These are phyloP conservation scores for Aspergillus terreus DNA, from an alignment of 2,329 filamentous ascomycete genomes.

Conservation along the genomic window DNA sequence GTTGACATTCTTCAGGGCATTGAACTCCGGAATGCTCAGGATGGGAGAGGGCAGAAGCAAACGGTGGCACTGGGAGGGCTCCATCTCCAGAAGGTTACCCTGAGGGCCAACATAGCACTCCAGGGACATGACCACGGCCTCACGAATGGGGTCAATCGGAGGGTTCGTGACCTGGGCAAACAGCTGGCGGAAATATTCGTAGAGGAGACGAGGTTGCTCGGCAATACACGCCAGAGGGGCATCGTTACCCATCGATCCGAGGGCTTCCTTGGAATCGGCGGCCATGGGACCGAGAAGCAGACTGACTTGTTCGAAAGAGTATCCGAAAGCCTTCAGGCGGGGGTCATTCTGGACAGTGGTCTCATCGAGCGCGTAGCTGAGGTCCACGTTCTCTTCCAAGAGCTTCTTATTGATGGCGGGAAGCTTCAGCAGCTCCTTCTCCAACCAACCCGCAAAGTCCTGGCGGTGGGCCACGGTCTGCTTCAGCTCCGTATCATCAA, in stretches of 20 bases:
- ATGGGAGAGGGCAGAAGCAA: slow-evolving; percentile 85
- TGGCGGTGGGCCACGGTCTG: slow-evolving; percentile 78
- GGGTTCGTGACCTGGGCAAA: slow-evolving; percentile 98
- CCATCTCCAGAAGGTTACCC: slow-evolving; percentile 92
- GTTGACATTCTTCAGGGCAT: slow-evolving; percentile 74
- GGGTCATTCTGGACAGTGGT: slow-evolving; percentile 77
- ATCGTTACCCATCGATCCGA: slow-evolving; percentile 98
- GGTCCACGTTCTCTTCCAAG: slow-evolving; percentile 53
- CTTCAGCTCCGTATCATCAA: slow-evolving; percentile 91
- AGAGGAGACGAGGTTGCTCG: slow-evolving; percentile 81
- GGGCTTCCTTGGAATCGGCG: slow-evolving; percentile 91
- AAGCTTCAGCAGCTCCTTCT: slow-evolving; percentile 78
- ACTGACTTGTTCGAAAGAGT: slow-evolving; percentile 92
- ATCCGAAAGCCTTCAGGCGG: slow-evolving; percentile 80
- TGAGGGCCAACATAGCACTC: slow-evolving; percentile 96
- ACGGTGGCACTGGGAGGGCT: slow-evolving; percentile 80
- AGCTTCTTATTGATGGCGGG: slow-evolving; percentile 68
- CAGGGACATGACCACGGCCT: slow-evolving; percentile 97
- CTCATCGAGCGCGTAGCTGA: slow-evolving; percentile 65
- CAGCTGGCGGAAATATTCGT: slow-evolving; percentile 95
- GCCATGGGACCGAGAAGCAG: slow-evolving; percentile 92
- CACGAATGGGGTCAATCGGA: slow-evolving; percentile 92
- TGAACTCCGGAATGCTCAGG: slow-evolving; percentile 86
- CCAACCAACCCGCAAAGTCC: slow-evolving; percentile 85
- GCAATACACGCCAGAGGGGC: slow-evolving; percentile 87